phyloP scores from a whole-genome alignment of 331 rosid genomes.

The Quercus phellos region DNA sequence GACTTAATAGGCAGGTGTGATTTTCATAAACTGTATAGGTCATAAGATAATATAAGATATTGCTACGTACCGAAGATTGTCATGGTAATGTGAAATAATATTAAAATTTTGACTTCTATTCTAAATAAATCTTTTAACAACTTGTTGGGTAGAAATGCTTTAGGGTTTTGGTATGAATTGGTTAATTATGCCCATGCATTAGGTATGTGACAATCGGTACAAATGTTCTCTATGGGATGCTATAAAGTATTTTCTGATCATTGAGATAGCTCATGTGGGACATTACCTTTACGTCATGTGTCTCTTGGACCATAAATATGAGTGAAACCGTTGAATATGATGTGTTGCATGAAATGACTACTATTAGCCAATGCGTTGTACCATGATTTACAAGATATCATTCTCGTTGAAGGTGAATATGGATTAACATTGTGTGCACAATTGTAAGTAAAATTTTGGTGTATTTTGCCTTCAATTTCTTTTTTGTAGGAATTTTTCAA shows the following conservation, averaged over 20 bases:
- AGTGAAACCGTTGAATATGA: neutral
- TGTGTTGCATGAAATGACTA: neutral
- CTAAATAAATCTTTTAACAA: neutral
- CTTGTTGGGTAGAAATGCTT: neutral
- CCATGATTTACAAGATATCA: neutral
- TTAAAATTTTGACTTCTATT: neutral
- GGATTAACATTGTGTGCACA: neutral
- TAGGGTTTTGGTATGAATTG: neutral
- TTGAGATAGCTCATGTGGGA: neutral
- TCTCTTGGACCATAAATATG: neutral
- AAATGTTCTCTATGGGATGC: neutral
- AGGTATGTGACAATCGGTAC: neutral
- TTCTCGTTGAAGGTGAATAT: neutral
- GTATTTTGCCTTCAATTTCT: neutral
- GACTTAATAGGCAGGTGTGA: neutral
- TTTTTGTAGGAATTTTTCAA: constrained; percentile 54
- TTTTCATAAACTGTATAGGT: neutral
- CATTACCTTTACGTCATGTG: neutral
- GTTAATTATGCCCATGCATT: neutral
- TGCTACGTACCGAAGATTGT: neutral
- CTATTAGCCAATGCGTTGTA: neutral
- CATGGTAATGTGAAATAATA: neutral
- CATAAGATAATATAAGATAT: neutral
- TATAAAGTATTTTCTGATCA: neutral
- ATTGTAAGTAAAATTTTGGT: neutral